Base-by-base conservation (phyloP, 768 basidiomycete species). In the Rhizopogon sp. region DNA sequence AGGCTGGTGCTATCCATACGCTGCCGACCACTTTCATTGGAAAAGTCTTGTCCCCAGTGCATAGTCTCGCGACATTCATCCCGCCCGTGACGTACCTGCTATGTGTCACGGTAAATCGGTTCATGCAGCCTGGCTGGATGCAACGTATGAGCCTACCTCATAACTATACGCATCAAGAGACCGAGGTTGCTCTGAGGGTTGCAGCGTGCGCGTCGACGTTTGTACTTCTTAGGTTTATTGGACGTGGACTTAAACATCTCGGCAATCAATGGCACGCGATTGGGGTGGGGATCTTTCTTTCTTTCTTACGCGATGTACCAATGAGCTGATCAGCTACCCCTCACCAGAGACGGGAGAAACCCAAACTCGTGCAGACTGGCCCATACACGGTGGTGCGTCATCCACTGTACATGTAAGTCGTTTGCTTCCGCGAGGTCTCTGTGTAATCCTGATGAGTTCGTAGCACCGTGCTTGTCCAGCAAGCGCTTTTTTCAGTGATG, bases 311-410 rank as follows among this genome's bases (percentile, higher is more conserved):
- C 25, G 11, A 52, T n/a, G 16, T 49, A 40, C 0, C 11, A 35
- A 35, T n/a, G 9, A 35, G 20, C 22, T 35, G 33, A 29, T n/a
- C 6, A 6, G 13, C 16, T 62, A 33, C 33, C 22, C 33, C 49
- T 8, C 39, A 37, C 22, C 33, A 69, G 66, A 58, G 60, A 46
- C 59, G 68, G 33, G 70, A 73, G 50, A 69, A 67, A 35, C 40
- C 64, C 10, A 64, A 60, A 47, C 16, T 74, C 37, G 66, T 73
- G 47, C 58, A 64, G 35, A 66, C 60, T 0, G 72, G 72, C 6
- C 70, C 69, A 0, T 72, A 72, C 55, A 60, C 61, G 25, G 64
- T 66, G 53, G 62, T 72, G 49, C 71, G 71, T 40, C 72, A 72
- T 42, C 67, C 66, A 1, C 31, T 67, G 31, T 69, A 68, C 43